Base-by-base conservation (phyloP, 306 rosid species). In the Castanea mollissima region DNA sequence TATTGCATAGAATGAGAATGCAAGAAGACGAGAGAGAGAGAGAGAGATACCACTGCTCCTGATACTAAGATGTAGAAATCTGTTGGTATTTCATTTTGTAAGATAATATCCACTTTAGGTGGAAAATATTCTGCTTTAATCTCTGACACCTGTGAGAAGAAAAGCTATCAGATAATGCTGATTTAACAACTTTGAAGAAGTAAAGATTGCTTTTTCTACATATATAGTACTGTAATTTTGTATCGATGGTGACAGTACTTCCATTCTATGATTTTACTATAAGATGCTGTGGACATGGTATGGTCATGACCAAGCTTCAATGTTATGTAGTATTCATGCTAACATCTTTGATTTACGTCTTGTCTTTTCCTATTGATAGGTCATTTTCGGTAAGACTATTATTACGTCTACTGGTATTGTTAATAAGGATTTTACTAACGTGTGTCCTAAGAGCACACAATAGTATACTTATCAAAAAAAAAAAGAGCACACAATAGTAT, bases 111-210 rank as follows among this genome's bases (percentile, higher is more conserved):
- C 75, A 92, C 89, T 89, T 89, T 94, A 13, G 98, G 91, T 35
- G 94, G 94, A 75, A 88, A 94, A 79, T 91, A 94, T 80, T 94
- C 97, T 68, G 93, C 97, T 87, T 85, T 89, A 88, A 88, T 87
- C 75, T 89, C 98, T 49, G 97, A 87, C 52, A 87, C 90, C 97
- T 94, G 91, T 78, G 74, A 72, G 76, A 62, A 75, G 8, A 79
- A 64, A 64, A 76, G 74, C 57, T 57, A 69, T 41, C 52, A 78
- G 67, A 69, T 46, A 65, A 67, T 25, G 34, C 55, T 73, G 69
- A 88, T n/a, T 69, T 76, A 8, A 21, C 71, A 65, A 18, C 51
- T 32, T 34, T 18, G 25, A 12, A 6, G 71, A 67, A 32, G 3
- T 67, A 34, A 65, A 65, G 49, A 67, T 67, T 18, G 2, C 9